Evolutionary conservation across 768 basidiomycete species (phyloP), one percentile per base, ranked within the genome.

Genomic region (Fomitopsis pulvina): DNA sequence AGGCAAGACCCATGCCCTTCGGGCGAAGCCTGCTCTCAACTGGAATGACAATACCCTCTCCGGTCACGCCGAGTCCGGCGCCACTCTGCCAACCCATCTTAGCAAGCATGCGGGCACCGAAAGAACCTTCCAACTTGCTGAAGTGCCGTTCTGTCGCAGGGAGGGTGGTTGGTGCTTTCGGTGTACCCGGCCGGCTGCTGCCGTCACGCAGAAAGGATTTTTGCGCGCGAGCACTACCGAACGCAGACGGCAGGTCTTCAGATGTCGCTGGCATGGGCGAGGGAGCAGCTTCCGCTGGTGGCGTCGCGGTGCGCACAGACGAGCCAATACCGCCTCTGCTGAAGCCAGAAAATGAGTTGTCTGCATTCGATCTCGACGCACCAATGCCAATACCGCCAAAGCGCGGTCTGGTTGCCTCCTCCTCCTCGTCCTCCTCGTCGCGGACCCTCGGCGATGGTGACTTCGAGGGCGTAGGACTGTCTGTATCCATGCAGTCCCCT

Each of bases 41-140:
- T 0, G 92, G 92, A 4, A 82, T 81, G n/a, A 91, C 80, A 44
- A 94, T 94, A 58, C 92, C 92, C 57, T 85, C 81, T 1, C 85
- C 85, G 1, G 69, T 68, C 1, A 75, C 66, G 53, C 92, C 92
- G 8, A 95, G 75, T 57, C 93, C 92, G 2, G 75, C 74, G 3
- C 85, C 95, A 0, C 84, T 71, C 61, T 83, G 74, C 95, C 96
- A 99, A 7, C 96, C 96, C 86, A 94, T 93, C 71, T 94, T 98
- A 26, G 80, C 79, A 21, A 99, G 79, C 80, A 98, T 81, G 50
- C 85, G 84, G 18, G 94, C 88, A 57, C 93, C 95, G 53, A 92
- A 84, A 0, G 86, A 75, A 14, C 80, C 77, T 37, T 78, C 73
- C 11, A 98, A 74, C 58, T 87, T 89, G 54, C 70, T 74, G 65